Percentiles rank a stretch among this genome's conserved stretches.
Conservation (phyloP, 352 stramenopile species). For the Pythium diclinum region DNA sequence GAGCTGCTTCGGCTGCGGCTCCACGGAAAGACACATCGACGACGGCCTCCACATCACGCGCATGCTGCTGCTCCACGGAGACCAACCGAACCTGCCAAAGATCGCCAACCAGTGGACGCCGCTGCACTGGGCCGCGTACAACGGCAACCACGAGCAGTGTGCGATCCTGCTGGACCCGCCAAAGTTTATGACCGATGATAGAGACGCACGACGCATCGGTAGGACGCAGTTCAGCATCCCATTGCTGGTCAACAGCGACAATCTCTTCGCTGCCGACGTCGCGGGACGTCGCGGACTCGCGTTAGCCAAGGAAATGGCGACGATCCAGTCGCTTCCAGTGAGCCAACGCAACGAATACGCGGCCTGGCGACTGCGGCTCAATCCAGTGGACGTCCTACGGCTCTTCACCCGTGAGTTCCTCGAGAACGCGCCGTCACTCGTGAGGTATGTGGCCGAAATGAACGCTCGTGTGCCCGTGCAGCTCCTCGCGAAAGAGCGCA, state of each 20-base stretch:
- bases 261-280: constrained; percentile 63
- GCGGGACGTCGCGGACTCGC: constrained; percentile 53
- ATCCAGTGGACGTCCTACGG: constrained; percentile 48
- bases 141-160: constrained; percentile 67
- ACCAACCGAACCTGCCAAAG: constrained; percentile 72
- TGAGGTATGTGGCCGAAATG: constrained; percentile 60
- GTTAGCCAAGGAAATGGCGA: constrained; percentile 39
- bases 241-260: constrained; percentile 49
- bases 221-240: constrained; percentile 57
- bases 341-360: constrained; percentile 33
- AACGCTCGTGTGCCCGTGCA: constrained; percentile 43
- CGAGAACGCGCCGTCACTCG: constrained; percentile 33
- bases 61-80: constrained; percentile 55
- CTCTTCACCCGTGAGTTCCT: constrained; percentile 62
- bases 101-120: constrained; percentile 67
- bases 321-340: constrained; percentile 20
- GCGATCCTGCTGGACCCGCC: constrained; percentile 50
- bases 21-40: constrained; percentile 52
- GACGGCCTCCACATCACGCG: constrained; percentile 61
- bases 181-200: constrained; percentile 5
- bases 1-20: constrained; percentile 76
- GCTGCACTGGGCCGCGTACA: constrained; percentile 73
- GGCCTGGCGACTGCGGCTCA: constrained; percentile 55
- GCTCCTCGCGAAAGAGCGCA: constrained; percentile 12
- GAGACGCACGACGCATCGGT: constrained; percentile 15